These are phyloP conservation scores for Lithocarpus polystachyus DNA, from an alignment of 306 rosid species.

Conservation along the genomic window DNA sequence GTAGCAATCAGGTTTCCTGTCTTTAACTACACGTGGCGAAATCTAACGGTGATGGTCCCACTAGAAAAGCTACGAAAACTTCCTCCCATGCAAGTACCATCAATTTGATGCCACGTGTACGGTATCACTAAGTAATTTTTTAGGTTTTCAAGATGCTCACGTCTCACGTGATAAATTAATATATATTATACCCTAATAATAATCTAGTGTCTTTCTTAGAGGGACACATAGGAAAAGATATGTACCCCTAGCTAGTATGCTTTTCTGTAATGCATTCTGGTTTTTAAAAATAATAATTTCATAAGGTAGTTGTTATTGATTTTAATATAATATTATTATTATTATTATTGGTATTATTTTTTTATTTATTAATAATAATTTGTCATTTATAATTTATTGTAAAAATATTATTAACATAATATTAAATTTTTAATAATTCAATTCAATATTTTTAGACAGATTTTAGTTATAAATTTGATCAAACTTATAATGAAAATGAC, in stretches of 20 bases:
- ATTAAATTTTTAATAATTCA: no score
- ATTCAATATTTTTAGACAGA: no score
- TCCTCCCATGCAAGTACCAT: not conserved
- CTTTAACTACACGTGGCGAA: constrained; percentile 31
- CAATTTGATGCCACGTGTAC: constrained; percentile 2
- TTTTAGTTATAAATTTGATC: no score
- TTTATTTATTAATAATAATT: no score
- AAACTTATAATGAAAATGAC: no score
- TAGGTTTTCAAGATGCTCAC: constrained; percentile 22
- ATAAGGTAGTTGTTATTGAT: no score
- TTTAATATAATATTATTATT: no score
- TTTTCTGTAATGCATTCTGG: not conserved
- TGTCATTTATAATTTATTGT: no score
- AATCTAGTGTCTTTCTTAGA: not conserved
- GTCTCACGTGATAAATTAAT: constrained; percentile 21
- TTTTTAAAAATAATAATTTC: not conserved
- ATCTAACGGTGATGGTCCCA: not conserved
- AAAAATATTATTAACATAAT: no score
- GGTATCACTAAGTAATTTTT: not conserved
- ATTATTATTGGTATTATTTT: no score
- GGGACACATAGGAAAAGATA: no score
- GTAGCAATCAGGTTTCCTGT: not conserved
- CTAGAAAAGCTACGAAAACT: not conserved
- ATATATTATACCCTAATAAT: no score
- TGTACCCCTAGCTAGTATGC: not conserved